A percentile compares a stretch with the other conserved stretches of the same genome.
Conservation (phyloP, 805 yeast genomes). For the Cyberlindnera nakhonratchasimensis region DNA sequence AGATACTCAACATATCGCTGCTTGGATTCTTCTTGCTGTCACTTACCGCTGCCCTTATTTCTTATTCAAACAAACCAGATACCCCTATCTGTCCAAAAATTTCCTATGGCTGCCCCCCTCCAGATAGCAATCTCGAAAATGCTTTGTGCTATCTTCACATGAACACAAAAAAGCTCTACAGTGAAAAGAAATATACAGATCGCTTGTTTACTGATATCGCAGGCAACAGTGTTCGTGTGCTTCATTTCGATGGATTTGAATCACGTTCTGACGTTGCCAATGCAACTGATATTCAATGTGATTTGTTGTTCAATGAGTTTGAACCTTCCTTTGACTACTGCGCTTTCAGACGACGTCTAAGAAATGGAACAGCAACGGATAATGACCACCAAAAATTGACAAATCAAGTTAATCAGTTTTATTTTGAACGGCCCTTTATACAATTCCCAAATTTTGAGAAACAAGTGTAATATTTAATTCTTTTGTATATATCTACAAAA, state of each 20-base stretch:
- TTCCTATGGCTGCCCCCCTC: not conserved
- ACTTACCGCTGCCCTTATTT: not conserved
- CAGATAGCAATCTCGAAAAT: not conserved
- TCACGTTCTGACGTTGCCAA: not conserved
- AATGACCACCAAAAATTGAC: too few species aligned
- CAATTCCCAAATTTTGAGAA: too few species aligned
- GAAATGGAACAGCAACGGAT: not conserved
- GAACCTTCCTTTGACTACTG: not conserved
- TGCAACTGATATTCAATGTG: conserved; percentile 1
- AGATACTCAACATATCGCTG: too few species aligned
- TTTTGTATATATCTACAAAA: too few species aligned
- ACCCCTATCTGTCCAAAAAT: not conserved
- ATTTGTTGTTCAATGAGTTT: not conserved
- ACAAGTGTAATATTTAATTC: too few species aligned
- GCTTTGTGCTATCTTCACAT: not conserved
- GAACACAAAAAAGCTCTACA: not conserved
- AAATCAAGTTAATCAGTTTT: too few species aligned
- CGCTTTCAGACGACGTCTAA: not conserved
- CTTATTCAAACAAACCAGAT: not conserved
- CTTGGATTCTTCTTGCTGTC: too few species aligned
- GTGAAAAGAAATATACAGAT: not conserved
- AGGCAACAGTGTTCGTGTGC: not conserved
- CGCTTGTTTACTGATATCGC: not conserved
- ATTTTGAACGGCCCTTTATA: too few species aligned
- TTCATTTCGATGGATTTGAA: not conserved